Percentiles rank a stretch among this genome's conserved stretches.
Evolutionary conservation across 176 grass and related monocot genomes (phyloP).

Genomic region (Oryza coarctata): DNA sequence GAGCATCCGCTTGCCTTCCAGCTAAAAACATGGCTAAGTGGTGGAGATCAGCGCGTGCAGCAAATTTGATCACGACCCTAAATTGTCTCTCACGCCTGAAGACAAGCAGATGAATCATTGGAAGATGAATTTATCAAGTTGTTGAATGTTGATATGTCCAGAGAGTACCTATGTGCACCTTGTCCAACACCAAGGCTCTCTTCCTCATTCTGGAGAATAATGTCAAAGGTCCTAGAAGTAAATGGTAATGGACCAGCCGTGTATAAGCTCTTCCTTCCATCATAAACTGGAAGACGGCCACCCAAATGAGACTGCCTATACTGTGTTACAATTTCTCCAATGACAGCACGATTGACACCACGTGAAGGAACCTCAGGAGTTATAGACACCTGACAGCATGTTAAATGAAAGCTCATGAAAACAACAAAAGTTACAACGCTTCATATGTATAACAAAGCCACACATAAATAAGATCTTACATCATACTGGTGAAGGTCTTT

Average conservation of each 20-base stretch:
- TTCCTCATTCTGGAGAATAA: constrained; percentile 50
- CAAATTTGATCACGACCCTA: constrained; percentile 60
- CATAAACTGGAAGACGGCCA: constrained; percentile 65
- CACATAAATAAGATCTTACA: constrained; percentile 37
- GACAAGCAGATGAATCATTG: constrained; percentile 29
- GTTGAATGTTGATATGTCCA: not conserved
- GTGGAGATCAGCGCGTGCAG: constrained; percentile 63
- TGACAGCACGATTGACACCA: constrained; percentile 68
- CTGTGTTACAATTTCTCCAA: constrained; percentile 48
- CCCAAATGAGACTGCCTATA: constrained; percentile 49
- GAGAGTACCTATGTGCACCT: constrained; percentile 20
- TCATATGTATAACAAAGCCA: constrained; percentile 13
- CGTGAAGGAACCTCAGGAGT: constrained; percentile 55
- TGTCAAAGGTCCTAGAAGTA: constrained; percentile 45
- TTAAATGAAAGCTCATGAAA: constrained; percentile 32
- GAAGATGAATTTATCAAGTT: constrained; percentile 15
- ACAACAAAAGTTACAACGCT: not conserved
- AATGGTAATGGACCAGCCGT: constrained; percentile 61
- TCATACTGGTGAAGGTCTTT: constrained; percentile 85
- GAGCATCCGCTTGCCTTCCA: constrained; percentile 60
- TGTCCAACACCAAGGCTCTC: constrained; percentile 39
- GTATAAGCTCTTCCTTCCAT: constrained; percentile 67
- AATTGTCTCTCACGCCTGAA: constrained; percentile 59
- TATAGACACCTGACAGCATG: constrained; percentile 51
- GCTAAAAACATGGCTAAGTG: constrained; percentile 66